Conservation (phyloP, 2,329 filamentous ascomycete species). For the Neoascochyta sp. region DNA sequence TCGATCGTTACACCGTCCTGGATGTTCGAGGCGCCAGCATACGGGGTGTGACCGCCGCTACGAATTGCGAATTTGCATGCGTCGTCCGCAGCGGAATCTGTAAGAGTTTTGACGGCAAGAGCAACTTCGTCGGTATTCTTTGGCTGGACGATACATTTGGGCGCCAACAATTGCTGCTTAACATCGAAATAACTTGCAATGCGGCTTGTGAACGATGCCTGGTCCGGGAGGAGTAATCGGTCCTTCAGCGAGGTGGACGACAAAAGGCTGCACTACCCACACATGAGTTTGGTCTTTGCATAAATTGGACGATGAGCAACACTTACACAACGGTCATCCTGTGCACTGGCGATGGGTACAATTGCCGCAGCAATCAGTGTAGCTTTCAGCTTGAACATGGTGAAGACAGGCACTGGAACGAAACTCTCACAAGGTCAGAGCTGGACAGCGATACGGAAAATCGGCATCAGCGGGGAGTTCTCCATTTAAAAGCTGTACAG, state of each 20-base stretch:
- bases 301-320: background rate
- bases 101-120: conserved; percentile 13
- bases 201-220: conserved; percentile 12
- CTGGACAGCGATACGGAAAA: no score
- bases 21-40: conserved; percentile 26
- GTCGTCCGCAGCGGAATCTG: background rate
- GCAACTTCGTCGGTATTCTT: conserved; percentile 15
- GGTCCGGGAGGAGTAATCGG: conserved; percentile 12
- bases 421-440: no score
- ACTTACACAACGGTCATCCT: conserved; percentile 5
- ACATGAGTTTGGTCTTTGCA: background rate
- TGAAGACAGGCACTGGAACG: no score
- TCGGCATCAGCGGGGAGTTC: background rate
- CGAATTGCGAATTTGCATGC: conserved; percentile 22
- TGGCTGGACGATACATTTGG: conserved; percentile 25
- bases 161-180: conserved; percentile 18
- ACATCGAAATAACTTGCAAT: conserved; percentile 19
- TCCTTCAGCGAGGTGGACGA: conserved; percentile 5
- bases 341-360: conserved; percentile 1
- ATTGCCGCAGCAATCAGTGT: conserved; percentile 9
- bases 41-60: conserved; percentile 23
- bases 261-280: conserved; percentile 9
- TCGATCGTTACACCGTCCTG: conserved; percentile 28
- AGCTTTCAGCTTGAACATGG: conserved; percentile 8
- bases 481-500: background rate